A percentile compares a stretch with the other conserved stretches of the same genome.
These are phyloP conservation scores for Rhynchosporium agropyri DNA, from an alignment of 2,329 filamentous ascomycete species.

Conservation along the genomic window DNA sequence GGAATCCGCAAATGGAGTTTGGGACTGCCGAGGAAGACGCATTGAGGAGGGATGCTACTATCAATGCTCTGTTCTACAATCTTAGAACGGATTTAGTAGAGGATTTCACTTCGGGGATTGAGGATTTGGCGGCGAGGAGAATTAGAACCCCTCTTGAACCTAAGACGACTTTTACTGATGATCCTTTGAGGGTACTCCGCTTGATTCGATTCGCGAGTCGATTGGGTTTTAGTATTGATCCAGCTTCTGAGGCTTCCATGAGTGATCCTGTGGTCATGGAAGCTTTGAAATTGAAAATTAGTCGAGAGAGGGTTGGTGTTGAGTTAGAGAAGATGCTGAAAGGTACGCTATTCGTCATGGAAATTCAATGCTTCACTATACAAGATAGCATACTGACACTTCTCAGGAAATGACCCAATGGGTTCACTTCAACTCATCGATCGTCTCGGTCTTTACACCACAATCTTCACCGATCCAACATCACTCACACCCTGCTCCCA, in stretches of 20 bases:
- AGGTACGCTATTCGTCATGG: constrained; percentile 48
- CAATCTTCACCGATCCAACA: constrained; percentile 72
- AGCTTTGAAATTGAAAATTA: constrained; percentile 86
- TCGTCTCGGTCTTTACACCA: constrained; percentile 66
- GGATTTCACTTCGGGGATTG: constrained; percentile 79
- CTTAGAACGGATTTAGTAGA: constrained; percentile 77
- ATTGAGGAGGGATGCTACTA: constrained; percentile 83
- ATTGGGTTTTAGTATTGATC: constrained; percentile 77
- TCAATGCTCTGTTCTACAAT: constrained; percentile 97
- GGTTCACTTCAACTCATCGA: constrained; percentile 67
- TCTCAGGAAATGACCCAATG: constrained; percentile 58
- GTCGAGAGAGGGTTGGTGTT: constrained; percentile 81
- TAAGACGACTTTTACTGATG: constrained; percentile 90
- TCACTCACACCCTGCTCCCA: constrained; percentile 49
- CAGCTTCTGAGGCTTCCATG: constrained; percentile 72
- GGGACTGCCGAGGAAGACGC: constrained; percentile 92
- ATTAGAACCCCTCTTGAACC: constrained; percentile 88
- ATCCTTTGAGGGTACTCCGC: constrained; percentile 83
- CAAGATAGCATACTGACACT: constrained; percentile 25
- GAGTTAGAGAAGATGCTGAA: constrained; percentile 92
- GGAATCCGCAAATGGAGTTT: constrained; percentile 92
- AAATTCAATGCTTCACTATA: constrained; percentile 25
- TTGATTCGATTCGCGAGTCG: constrained; percentile 89
- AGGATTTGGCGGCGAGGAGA: constrained; percentile 71
- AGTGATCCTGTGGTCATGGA: constrained; percentile 73